Evolutionary conservation across 768 basidiomycete genomes (phyloP).

Genomic region (Cubamyces sp.): DNA sequence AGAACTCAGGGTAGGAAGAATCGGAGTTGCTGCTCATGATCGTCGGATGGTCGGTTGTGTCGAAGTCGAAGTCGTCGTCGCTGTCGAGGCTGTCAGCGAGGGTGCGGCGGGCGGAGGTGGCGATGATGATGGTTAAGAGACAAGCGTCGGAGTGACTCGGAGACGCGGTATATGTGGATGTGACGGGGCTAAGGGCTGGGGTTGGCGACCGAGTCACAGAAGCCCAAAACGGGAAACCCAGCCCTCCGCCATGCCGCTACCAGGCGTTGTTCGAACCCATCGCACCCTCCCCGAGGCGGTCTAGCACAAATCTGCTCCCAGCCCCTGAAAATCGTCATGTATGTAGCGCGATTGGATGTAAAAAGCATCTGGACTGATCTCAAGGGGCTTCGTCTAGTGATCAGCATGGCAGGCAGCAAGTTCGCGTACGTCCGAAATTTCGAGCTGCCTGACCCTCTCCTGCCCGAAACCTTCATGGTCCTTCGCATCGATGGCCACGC

Average conservation of each 20-base stretch:
- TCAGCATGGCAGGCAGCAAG: slow-evolving; percentile 85
- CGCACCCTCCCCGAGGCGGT: slow-evolving; percentile 5
- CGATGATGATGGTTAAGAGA: slow-evolving; percentile 30
- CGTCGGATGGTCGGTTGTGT: slow-evolving; percentile 4
- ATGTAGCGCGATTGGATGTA: neutral
- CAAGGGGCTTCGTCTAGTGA: neutral
- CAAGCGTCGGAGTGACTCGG: slow-evolving; percentile 29
- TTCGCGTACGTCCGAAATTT: slow-evolving; percentile 90
- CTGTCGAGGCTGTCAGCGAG: slow-evolving; percentile 13
- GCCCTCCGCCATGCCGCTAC: slow-evolving; percentile 22
- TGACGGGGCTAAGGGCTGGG: slow-evolving; percentile 30
- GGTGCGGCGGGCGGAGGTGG: slow-evolving; percentile 8
- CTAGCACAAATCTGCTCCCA: neutral
- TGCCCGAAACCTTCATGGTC: slow-evolving; percentile 84
- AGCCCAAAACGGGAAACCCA: slow-evolving; percentile 19
- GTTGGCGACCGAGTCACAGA: slow-evolving; percentile 33
- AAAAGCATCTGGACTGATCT: neutral
- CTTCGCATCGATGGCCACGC: slow-evolving; percentile 91
- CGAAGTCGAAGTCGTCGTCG: slow-evolving; percentile 6
- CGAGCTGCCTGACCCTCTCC: slow-evolving; percentile 84
- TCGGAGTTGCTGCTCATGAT: slow-evolving; percentile 31
- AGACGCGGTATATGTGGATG: slow-evolving; percentile 20
- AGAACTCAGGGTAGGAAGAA: slow-evolving; percentile 46
- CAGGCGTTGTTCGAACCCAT: slow-evolving; percentile 18
- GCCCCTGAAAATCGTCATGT: neutral